A percentile compares a stretch with the other conserved stretches of the same genome.
phyloP scores from a whole-genome alignment of 1,284 basidiomycete species.

The Ceratobasidium sp. region DNA sequence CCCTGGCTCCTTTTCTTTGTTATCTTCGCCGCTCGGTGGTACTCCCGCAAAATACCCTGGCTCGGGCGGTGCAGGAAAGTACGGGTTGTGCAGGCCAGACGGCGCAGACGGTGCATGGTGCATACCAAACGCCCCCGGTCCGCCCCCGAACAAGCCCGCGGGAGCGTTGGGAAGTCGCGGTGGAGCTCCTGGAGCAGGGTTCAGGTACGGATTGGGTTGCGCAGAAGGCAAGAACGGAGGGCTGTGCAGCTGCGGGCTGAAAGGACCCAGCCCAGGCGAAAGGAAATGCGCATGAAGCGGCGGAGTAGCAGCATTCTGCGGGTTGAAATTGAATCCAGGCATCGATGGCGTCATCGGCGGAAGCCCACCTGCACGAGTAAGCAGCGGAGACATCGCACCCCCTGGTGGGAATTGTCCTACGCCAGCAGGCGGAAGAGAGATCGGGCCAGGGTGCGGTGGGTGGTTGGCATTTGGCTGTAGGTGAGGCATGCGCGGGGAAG shows the following conservation, averaged over 20 bases:
- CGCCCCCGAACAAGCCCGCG: conserved; percentile 9
- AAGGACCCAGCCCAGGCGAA: conserved; percentile 49
- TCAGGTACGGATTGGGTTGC: conserved; percentile 36
- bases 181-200: conserved; percentile 38
- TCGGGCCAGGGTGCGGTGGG: conserved; percentile 46
- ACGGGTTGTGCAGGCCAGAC: conserved; percentile 17
- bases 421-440: conserved; percentile 45
- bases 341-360: conserved; percentile 50
- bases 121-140: conserved; percentile 38
- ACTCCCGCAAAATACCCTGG: conserved; percentile 34
- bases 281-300: conserved; percentile 48
- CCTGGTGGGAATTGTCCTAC: conserved; percentile 34
- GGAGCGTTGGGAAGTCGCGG: conserved; percentile 34
- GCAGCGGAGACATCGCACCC: conserved; percentile 44
- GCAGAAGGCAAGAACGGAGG: conserved; percentile 33
- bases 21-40: neutral
- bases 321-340: conserved; percentile 50
- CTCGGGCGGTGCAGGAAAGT: conserved; percentile 36
- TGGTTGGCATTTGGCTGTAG: conserved; percentile 4
- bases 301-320: conserved; percentile 44
- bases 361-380: conserved; percentile 42
- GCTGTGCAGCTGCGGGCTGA: conserved; percentile 46
- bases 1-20: conserved; percentile 28
- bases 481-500: conserved; percentile 32
- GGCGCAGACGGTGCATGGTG: conserved; percentile 32